Evolutionary conservation across 2,329 filamentous ascomycete genomes (phyloP).

Genomic region (Cadophora malorum): DNA sequence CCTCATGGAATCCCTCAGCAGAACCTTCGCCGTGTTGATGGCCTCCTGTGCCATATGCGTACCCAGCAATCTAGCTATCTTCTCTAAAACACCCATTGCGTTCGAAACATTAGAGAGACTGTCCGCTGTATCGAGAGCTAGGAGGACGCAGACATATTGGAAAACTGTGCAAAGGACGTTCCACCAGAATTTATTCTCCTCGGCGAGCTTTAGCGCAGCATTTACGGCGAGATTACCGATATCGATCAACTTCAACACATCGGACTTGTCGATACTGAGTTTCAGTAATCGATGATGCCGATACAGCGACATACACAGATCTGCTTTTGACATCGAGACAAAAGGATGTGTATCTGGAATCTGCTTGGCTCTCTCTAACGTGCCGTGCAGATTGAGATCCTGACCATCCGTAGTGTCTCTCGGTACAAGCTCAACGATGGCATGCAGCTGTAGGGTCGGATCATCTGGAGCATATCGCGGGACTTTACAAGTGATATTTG

Average conservation of each 20-base stretch:
- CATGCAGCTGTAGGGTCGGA: constrained; percentile 25
- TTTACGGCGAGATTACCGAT: constrained; percentile 46
- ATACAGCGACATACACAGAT: constrained; percentile 47
- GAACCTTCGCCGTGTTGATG: constrained; percentile 36
- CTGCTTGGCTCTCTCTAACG: constrained; percentile 24
- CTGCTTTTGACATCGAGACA: constrained; percentile 42
- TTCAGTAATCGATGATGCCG: constrained; percentile 50
- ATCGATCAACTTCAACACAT: constrained; percentile 47
- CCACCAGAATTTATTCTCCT: constrained; percentile 51
- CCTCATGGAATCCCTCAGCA: constrained; percentile 39
- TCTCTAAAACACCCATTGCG: constrained; percentile 48
- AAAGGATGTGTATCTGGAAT: constrained; percentile 43
- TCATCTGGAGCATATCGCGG: constrained; percentile 10
- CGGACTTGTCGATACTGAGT: constrained; percentile 47
- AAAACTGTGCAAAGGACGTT: constrained; percentile 51
- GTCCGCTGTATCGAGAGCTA: constrained; percentile 49
- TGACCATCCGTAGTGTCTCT: constrained; percentile 19
- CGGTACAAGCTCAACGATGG: constrained; percentile 29
- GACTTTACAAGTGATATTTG: constrained; percentile 33
- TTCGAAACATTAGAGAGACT: constrained; percentile 47
- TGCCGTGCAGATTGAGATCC: constrained; percentile 22
- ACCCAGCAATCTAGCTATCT: constrained; percentile 47
- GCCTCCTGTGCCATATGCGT: constrained; percentile 46
- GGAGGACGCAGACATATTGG: constrained; percentile 50
- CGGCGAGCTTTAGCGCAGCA: constrained; percentile 46